A percentile compares a stretch with the other conserved stretches of the same genome.
phyloP scores from a whole-genome alignment of 371 early-diverging fungal genomes.

The Cokeromyces recurvatus region DNA sequence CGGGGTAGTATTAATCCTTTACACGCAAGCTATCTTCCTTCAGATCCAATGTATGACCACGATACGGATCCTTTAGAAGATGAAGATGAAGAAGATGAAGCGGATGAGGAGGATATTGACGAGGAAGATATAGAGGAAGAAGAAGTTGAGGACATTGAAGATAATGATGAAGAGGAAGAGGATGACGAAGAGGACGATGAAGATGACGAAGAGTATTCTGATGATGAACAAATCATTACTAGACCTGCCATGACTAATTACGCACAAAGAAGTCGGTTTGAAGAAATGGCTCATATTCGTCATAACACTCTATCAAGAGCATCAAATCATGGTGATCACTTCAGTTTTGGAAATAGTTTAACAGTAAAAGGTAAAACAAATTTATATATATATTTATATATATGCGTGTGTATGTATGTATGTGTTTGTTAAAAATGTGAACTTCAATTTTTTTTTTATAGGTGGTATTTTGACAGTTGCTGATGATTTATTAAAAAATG shows the following conservation, averaged over 20 bases:
- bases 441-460: too few species aligned
- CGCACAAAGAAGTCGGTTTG: constrained; percentile 18
- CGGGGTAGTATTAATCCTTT: constrained; percentile 20
- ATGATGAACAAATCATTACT: constrained; percentile 12
- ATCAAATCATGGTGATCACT: constrained; percentile 14
- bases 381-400: constrained; percentile 53
- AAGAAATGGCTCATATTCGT: constrained; percentile 23
- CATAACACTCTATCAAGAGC: constrained; percentile 12
- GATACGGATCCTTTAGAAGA: constrained; percentile 20
- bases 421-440: not conserved
- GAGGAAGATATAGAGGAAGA: constrained; percentile 51
- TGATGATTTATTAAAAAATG: constrained; percentile 87
- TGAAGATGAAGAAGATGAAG: constrained; percentile 23
- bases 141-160: constrained; percentile 41
- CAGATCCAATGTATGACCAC: constrained; percentile 14
- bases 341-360: constrained; percentile 64
- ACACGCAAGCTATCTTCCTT: constrained; percentile 13
- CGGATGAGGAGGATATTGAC: constrained; percentile 23
- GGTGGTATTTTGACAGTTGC: constrained; percentile 86
- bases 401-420: not conserved
- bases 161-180: constrained; percentile 48
- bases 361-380: constrained; percentile 62
- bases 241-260: constrained; percentile 14
- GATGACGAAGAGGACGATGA: constrained; percentile 47
- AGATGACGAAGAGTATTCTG: constrained; percentile 6